Conservation (phyloP, 2,329 filamentous ascomycete genomes). For the Aspergillus unguis region DNA sequence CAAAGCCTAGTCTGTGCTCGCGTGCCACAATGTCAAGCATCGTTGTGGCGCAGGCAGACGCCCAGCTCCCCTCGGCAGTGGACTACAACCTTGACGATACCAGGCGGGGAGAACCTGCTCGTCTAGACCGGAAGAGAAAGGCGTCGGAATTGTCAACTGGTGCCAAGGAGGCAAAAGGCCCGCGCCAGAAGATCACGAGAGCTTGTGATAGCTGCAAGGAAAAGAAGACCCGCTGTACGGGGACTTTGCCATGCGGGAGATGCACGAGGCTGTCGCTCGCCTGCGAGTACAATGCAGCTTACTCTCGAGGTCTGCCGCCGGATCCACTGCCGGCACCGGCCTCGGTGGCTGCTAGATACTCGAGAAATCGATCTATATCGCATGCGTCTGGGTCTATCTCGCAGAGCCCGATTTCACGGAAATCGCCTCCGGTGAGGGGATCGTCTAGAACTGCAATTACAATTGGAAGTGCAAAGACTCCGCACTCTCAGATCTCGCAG, state of each 20-base stretch:
- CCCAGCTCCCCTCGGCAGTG: constrained; percentile 9
- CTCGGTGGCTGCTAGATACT: constrained; percentile 13
- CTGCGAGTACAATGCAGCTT: constrained; percentile 37
- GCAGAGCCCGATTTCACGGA: constrained; percentile 5
- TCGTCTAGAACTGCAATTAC: not conserved
- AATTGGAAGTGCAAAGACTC: not conserved
- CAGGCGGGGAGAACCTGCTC: not conserved
- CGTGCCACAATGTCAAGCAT: constrained; percentile 3
- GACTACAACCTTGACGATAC: not conserved
- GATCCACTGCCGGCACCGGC: constrained; percentile 26
- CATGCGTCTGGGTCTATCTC: not conserved
- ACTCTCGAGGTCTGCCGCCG: constrained; percentile 37
- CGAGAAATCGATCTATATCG: constrained; percentile 7
- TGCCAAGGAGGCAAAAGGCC: constrained; percentile 15
- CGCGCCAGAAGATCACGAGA: constrained; percentile 37
- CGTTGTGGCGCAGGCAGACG: constrained; percentile 10
- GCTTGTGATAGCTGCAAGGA: constrained; percentile 40
- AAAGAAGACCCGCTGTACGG: constrained; percentile 39
- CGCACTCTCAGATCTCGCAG: constrained; percentile 3
- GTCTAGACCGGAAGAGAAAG: constrained; percentile 30
- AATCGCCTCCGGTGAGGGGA: constrained; percentile 4
- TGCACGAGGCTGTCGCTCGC: constrained; percentile 31
- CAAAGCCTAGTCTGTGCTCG: not conserved
- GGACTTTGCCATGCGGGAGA: constrained; percentile 35
- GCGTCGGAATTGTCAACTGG: constrained; percentile 20